Evolutionary conservation across 306 rosid species (phyloP).

Genomic region (Prunus mongolica): DNA sequence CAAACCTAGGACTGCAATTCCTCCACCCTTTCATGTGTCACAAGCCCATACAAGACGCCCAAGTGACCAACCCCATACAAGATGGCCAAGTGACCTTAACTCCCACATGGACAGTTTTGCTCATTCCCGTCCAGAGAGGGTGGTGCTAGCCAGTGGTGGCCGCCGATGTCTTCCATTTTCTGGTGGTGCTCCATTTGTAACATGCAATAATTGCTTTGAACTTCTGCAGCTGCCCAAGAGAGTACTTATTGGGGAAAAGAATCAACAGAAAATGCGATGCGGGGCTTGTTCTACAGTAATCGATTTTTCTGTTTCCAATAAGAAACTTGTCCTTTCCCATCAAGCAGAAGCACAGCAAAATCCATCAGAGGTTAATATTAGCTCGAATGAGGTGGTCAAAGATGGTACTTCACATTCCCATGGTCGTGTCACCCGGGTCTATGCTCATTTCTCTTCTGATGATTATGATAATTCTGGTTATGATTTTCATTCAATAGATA

Average conservation of each 20-base stretch:
- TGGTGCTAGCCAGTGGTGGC: conserved; percentile 37
- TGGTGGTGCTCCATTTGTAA: conserved; percentile 88
- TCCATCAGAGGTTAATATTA: conserved; percentile 29
- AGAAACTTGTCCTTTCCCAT: conserved; percentile 59
- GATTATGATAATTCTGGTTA: conserved; percentile 81
- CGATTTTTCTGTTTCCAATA: conserved; percentile 41
- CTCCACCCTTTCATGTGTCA: conserved; percentile 42
- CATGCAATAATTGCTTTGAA: conserved; percentile 80
- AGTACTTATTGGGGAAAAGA: conserved; percentile 35
- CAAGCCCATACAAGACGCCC: conserved; percentile 58
- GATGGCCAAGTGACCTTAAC: conserved; percentile 61
- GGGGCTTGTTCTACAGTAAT: conserved; percentile 81
- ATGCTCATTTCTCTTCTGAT: conserved; percentile 75
- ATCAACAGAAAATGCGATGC: conserved; percentile 63
- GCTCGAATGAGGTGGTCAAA: conserved; percentile 32
- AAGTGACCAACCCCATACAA: conserved; percentile 41
- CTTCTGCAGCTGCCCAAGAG: conserved; percentile 80
- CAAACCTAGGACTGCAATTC: conserved; percentile 43
- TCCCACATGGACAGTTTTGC: conserved; percentile 46
- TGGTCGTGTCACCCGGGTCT: conserved; percentile 35
- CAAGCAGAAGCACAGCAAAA: conserved; percentile 35
- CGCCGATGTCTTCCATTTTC: conserved; percentile 63
- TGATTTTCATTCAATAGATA: conserved; percentile 79
- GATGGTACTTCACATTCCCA: conserved; percentile 32
- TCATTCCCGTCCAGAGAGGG: conserved; percentile 48